phyloP scores from a whole-genome alignment of 164 flowering plant genomes.

The Aristolochia contorta region DNA sequence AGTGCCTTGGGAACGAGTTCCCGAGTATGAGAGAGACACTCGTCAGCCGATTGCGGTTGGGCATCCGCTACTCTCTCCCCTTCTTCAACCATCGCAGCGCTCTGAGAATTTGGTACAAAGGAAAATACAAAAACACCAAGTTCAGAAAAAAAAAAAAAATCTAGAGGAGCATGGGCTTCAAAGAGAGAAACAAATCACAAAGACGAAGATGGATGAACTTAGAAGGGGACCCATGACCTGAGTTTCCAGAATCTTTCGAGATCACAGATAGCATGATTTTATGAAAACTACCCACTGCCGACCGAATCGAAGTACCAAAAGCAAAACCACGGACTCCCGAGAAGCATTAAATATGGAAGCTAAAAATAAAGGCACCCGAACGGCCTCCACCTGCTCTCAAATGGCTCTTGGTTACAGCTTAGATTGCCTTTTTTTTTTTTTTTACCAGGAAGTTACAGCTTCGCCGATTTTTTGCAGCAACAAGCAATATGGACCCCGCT shows the following conservation, averaged over 20 bases:
- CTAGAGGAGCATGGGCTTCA: slow-evolving; percentile 4
- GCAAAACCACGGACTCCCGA: not conserved
- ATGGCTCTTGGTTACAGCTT: not conserved
- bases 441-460: not conserved
- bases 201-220: slow-evolving; percentile 13
- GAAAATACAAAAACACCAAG: slow-evolving; percentile 3
- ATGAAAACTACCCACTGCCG: slow-evolving; percentile 14
- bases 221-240: slow-evolving; percentile 10
- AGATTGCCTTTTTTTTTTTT: not conserved
- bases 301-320: slow-evolving; percentile 18
- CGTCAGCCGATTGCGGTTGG: slow-evolving; percentile 40
- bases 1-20: slow-evolving; percentile 61
- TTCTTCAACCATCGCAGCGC: slow-evolving; percentile 50
- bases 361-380: slow-evolving; percentile 1
- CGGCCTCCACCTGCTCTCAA: slow-evolving; percentile 5
- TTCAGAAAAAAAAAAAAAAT: slow-evolving; percentile 8
- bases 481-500: not conserved
- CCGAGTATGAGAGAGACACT: slow-evolving; percentile 45
- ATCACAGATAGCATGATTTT: slow-evolving; percentile 26
- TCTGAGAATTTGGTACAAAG: slow-evolving; percentile 7
- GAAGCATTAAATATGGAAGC: not conserved
- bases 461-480: not conserved
- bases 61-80: slow-evolving; percentile 19
- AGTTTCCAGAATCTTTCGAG: slow-evolving; percentile 37
- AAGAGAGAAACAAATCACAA: slow-evolving; percentile 43